Base-by-base conservation (phyloP, 495 filamentous ascomycete species). In the Polyplosphaeria fusca region DNA sequence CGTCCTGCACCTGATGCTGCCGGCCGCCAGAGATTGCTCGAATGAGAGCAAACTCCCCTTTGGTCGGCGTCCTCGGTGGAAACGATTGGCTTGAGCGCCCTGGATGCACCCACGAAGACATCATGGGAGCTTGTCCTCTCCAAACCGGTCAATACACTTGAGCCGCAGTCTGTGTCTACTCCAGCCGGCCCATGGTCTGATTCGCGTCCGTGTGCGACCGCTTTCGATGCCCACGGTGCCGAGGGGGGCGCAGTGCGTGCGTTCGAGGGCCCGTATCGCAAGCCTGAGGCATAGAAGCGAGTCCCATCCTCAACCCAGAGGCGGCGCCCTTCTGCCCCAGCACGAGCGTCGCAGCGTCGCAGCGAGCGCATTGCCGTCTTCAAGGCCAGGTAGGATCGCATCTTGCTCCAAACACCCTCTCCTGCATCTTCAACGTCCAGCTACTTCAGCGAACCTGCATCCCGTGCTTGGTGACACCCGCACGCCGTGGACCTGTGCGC, bases 41-140 rank as follows among this genome's bases (percentile, higher is more conserved):
- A 42, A 28, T n/a, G 30, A 27, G 35, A 47, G 43, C n/a, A 57
- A 44, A 20, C 9, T 13, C 24, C 22, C n/a, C 30, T 23, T 7
- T 55, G 13, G 35, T 42, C 38, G 40, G 46, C 55, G 47, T n/a
- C 47, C 35, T 50, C 20, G 18, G 47, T 40, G 11, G 38, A 55
- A 61, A 55, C 51, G 41, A 55, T 55, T 61, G 58, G 58, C 46
- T 49, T 61, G 51, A 55, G 45, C 51, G 5, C 46, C 43, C 41
- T 22, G 28, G 23, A 43, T 30, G 50, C 5, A 44, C 44, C 45
- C 35, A 4, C 42, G 22, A 39, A n/a, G 25, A 5, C 23, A 24
- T 47, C n/a, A n/a, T n/a, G n/a, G n/a, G n/a, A n/a, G n/a, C n/a
- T n/a, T n/a, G n/a, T n/a, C n/a, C n/a, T n/a, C n/a, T n/a, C n/a